These are phyloP conservation scores for Colletotrichum cordylinicola DNA, from an alignment of 2,329 filamentous ascomycete genomes.

Conservation along the genomic window DNA sequence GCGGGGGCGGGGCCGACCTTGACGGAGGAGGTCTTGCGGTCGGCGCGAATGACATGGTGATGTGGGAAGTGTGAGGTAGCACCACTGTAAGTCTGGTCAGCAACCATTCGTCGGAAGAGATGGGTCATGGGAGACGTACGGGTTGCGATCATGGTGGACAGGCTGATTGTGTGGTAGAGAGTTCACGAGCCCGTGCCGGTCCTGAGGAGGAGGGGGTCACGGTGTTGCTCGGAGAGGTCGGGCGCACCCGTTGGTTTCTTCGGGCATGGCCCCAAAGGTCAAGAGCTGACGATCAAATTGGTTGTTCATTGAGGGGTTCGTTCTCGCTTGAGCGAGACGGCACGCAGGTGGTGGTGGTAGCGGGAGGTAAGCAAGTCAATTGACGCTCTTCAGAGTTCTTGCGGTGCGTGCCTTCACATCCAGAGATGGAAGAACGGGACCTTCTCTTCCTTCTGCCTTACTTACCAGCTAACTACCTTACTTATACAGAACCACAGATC, in stretches of 20 bases:
- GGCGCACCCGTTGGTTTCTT: background rate
- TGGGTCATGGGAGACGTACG: background rate
- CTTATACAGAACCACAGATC: background rate
- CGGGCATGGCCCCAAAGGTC: background rate
- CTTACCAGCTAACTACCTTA: background rate
- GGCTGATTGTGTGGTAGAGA: background rate
- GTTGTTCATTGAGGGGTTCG: background rate
- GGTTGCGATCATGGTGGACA: background rate
- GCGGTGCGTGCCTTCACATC: background rate
- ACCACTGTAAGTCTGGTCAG: background rate
- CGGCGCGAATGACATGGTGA: background rate
- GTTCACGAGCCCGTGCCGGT: background rate
- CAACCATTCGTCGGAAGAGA: background rate
- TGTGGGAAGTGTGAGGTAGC: background rate
- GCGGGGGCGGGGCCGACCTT: background rate
- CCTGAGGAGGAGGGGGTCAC: background rate
- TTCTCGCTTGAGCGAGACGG: background rate
- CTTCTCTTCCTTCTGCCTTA: background rate
- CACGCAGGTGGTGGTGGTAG: background rate
- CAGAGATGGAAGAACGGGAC: background rate
- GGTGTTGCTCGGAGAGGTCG: background rate
- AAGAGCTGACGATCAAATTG: background rate
- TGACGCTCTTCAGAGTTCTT: background rate
- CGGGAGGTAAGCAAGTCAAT: too few species aligned
- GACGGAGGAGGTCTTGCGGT: background rate